These are phyloP conservation scores for Urtica urens DNA, from an alignment of 306 rosid species.

Conservation along the genomic window DNA sequence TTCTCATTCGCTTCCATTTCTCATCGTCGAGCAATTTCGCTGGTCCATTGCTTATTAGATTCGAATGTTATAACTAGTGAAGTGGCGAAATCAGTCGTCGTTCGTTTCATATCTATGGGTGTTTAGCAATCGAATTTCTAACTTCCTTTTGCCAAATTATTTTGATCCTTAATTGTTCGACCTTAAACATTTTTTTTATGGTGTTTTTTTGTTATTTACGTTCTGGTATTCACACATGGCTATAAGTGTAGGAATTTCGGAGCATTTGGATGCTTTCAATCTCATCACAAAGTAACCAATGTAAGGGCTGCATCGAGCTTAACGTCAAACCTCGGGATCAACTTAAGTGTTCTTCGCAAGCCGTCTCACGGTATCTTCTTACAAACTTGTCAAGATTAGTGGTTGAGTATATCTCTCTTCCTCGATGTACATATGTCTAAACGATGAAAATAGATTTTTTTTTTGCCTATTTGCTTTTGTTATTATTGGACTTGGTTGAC, in stretches of 20 bases:
- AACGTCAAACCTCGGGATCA: constrained; percentile 57
- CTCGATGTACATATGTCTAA: constrained; percentile 3
- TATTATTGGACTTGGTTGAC: constrained; percentile 15
- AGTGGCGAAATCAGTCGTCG: neutral
- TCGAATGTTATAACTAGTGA: too few relatives aligned
- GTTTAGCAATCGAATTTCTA: neutral
- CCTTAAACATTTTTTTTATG: neutral
- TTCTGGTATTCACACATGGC: neutral
- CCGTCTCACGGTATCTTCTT: constrained; percentile 94
- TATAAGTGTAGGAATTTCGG: constrained; percentile 58
- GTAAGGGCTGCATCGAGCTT: constrained; percentile 25
- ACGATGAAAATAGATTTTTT: constrained; percentile 8
- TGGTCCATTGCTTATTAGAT: neutral
- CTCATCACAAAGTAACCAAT: constrained; percentile 59
- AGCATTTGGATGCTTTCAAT: constrained; percentile 66
- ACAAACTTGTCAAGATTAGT: constrained; percentile 98
- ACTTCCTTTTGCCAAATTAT: neutral
- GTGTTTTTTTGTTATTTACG: neutral
- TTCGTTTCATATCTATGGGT: neutral
- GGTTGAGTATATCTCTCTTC: constrained; percentile 85
- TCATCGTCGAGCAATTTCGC: neutral
- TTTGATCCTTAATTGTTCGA: too few relatives aligned
- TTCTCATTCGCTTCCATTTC: neutral
- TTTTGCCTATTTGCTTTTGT: constrained; percentile 1
- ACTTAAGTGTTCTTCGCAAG: constrained; percentile 62